Conservation (phyloP, 805 yeast genomes). For the Kluyveromyces aestuarii region DNA sequence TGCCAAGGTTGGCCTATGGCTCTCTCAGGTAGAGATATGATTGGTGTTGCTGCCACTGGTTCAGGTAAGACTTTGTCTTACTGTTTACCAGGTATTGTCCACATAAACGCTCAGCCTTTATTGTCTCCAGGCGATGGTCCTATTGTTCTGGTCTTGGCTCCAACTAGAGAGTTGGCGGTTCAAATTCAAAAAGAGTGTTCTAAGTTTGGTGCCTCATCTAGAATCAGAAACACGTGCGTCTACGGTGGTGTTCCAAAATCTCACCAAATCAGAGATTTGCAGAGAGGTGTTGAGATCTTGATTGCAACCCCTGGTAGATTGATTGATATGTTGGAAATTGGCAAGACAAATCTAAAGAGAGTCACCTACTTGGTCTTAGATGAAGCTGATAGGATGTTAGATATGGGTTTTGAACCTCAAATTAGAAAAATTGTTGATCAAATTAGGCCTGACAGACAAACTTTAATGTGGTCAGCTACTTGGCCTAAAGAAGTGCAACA, state of each 20-base stretch:
- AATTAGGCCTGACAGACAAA: conserved; percentile 99
- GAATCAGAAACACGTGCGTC: conserved; percentile 94
- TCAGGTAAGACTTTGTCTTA: conserved; percentile 97
- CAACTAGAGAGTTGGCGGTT: conserved; percentile 97
- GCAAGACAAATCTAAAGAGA: conserved; percentile 90
- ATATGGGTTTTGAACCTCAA: conserved; percentile 99
- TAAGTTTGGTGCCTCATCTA: conserved; percentile 84
- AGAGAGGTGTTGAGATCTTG: conserved; percentile 90
- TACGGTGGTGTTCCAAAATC: conserved; percentile 99
- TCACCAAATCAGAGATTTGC: conserved; percentile 91
- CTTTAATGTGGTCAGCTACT: conserved; percentile 99
- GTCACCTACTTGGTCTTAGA: conserved; percentile 95
- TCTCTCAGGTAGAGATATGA: conserved; percentile 94
- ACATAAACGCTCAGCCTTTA: conserved; percentile 95
- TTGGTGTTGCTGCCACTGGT: conserved; percentile 98
- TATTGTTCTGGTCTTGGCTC: conserved; percentile 88
- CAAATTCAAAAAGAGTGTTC: conserved; percentile 95
- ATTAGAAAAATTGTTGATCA: conserved; percentile 96
- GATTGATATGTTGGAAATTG: conserved; percentile 92
- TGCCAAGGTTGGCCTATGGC: conserved; percentile 99
- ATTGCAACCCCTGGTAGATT: conserved; percentile 99
- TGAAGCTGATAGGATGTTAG: conserved; percentile 99
- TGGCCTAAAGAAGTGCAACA: conserved; percentile 99
- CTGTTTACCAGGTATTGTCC: conserved; percentile 95
- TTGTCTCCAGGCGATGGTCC: conserved; percentile 95